Percentiles rank a stretch among this genome's conserved stretches.
These are phyloP conservation scores for Anacardium occidentale DNA, from an alignment of 345 rosid species.

Conservation along the genomic window DNA sequence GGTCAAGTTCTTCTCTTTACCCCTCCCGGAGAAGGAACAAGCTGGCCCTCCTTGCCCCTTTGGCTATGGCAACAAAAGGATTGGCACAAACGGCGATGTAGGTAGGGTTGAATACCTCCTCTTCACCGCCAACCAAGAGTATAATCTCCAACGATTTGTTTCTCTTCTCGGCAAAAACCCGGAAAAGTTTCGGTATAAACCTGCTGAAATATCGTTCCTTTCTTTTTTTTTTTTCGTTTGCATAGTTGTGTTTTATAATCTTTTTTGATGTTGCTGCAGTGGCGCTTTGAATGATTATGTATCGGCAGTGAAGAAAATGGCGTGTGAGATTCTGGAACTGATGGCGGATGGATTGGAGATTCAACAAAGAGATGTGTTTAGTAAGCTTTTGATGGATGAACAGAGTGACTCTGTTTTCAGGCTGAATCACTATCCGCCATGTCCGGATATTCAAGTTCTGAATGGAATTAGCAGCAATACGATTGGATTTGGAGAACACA, in stretches of 20 bases:
- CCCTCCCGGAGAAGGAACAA: slow-evolving; percentile 56
- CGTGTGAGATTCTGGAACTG: slow-evolving; percentile 62
- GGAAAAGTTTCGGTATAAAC: slow-evolving; percentile 47
- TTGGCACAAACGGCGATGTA: slow-evolving; percentile 70
- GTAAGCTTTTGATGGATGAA: slow-evolving; percentile 63
- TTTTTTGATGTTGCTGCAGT: slow-evolving; percentile 29
- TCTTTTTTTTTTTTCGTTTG: not conserved
- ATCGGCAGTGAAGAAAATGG: slow-evolving; percentile 55
- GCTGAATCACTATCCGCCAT: slow-evolving; percentile 76
- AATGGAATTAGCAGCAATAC: slow-evolving; percentile 22
- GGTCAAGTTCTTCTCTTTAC: slow-evolving; percentile 54
- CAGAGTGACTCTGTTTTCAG: slow-evolving; percentile 69
- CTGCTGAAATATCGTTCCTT: not conserved
- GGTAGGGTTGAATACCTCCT: slow-evolving; percentile 83
- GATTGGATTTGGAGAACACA: slow-evolving; percentile 87
- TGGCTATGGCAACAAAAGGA: slow-evolving; percentile 70
- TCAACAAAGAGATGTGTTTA: slow-evolving; percentile 53
- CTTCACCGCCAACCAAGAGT: slow-evolving; percentile 43
- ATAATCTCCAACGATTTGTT: slow-evolving; percentile 26
- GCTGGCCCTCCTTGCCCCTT: slow-evolving; percentile 73
- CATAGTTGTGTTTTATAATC: not conserved
- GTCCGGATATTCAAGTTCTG: slow-evolving; percentile 32
- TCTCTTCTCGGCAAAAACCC: slow-evolving; percentile 29
- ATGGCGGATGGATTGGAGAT: slow-evolving; percentile 74
- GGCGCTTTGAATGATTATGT: slow-evolving; percentile 58